Base-by-base conservation (phyloP, 495 filamentous ascomycete genomes). In the Neurospora africana region DNA sequence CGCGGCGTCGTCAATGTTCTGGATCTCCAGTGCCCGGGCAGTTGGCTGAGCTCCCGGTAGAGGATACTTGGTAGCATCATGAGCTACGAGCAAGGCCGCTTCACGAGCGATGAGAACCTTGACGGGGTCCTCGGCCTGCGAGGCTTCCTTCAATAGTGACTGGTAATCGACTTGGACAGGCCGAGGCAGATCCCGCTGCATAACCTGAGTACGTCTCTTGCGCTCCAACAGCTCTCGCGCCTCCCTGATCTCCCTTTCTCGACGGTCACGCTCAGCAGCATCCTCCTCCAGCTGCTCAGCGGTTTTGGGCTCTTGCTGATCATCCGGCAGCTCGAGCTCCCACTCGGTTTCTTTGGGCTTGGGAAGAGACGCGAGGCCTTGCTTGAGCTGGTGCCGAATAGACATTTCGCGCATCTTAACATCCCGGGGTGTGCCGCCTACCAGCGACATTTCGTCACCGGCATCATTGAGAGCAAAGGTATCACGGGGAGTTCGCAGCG, bases 311-410 rank as follows among this genome's bases (percentile, higher is more conserved):
- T 96, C 94, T 69, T 86, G 83, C 43, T 91, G 86, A 70, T 97
- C 94, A 67, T 95, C 93, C 0, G 95, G 95, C 39, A 97, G 85
- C 80, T 97, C 96, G 37, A 98, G 84, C 72, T 98, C 94, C 88
- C 90, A 97, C 72, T 97, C 94, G 0, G 88, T 90, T 73, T 95
- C 91, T 77, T 94, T 97, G 0, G 95, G 95, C 78, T 92, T 97
- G 15, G 95, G 95, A 33, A 99, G 86, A 4, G 91, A 85, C n/a
- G 93, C 87, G 53, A 99, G 87, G 75, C 90, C 89, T 65, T 87
- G 84, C 73, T 88, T 88, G 39, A 99, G 87, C 72, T 89, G 88
- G 69, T 92, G 87, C 30, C 89, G 90, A 71, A 89, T 80, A 33
- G 90, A 88, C 37, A 90, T 87, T 74, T 99, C 92, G 11, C 88